Percentiles rank a stretch among this genome's conserved stretches.
phyloP scores from a whole-genome alignment of 169 alveolate species.

The Plasmodium vivax region DNA sequence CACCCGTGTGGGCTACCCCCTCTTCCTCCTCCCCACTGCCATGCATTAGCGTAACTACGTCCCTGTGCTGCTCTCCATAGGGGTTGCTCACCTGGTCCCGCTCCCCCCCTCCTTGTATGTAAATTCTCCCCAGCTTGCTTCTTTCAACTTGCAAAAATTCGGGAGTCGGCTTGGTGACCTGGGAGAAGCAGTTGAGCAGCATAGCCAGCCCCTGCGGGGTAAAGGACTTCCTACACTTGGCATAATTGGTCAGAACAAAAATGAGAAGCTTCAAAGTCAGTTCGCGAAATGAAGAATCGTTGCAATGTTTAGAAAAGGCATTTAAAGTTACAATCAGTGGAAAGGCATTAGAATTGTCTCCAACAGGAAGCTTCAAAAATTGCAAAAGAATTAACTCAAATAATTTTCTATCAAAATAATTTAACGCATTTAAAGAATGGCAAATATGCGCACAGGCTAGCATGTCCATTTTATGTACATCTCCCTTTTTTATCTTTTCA shows the following conservation, averaged over 20 bases:
- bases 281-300: conserved; percentile 25
- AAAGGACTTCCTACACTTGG: conserved; percentile 20
- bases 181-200: conserved; percentile 56
- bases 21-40: neutral
- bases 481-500: conserved; percentile 52
- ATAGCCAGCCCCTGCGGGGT: conserved; percentile 60
- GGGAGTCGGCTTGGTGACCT: conserved; percentile 60
- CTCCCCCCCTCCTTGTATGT: neutral
- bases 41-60: neutral
- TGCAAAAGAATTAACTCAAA: conserved; percentile 9
- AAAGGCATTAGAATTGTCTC: conserved; percentile 11
- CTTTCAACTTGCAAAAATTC: conserved; percentile 16
- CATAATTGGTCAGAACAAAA: conserved; percentile 9
- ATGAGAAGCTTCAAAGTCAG: conserved; percentile 5
- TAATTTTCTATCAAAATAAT: conserved; percentile 41
- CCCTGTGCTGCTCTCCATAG: neutral
- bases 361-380: neutral
- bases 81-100: neutral
- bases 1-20: neutral
- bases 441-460: conserved; percentile 49
- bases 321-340: conserved; percentile 33
- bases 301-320: conserved; percentile 63
- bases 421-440: conserved; percentile 56
- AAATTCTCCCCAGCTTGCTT: conserved; percentile 12
- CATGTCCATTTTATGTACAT: conserved; percentile 31